Conservation (phyloP, 176 grass and related monocot species). For the Carex littledalei region DNA sequence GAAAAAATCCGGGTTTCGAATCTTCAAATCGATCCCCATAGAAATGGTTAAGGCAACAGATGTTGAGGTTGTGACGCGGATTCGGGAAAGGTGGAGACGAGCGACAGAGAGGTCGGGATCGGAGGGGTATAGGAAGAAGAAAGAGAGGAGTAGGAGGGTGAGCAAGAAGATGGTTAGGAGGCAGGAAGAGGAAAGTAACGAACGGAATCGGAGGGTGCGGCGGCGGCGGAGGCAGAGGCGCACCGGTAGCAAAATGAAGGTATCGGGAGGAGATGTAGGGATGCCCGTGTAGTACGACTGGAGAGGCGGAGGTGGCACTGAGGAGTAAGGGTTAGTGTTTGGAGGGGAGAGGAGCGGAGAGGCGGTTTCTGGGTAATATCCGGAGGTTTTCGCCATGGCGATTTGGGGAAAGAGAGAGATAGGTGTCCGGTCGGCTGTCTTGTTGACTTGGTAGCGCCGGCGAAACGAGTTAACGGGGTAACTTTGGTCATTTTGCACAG, state of each 20-base stretch:
- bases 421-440: neutral
- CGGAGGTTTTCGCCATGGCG: slow-evolving; percentile 22
- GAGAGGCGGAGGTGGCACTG: slow-evolving; percentile 13
- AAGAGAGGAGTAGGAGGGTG: neutral
- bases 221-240: slow-evolving; percentile 11
- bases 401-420: neutral
- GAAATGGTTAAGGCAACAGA: slow-evolving; percentile 4
- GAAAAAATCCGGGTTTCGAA: slow-evolving; percentile 17
- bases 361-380: slow-evolving; percentile 7
- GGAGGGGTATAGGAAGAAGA: neutral
- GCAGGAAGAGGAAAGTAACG: slow-evolving; percentile 21
- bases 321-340: slow-evolving; percentile 45
- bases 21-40: slow-evolving; percentile 7
- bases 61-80: neutral
- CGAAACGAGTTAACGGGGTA: neutral
- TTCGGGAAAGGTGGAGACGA: slow-evolving; percentile 13
- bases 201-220: neutral
- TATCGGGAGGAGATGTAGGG: neutral
- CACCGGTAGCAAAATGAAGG: slow-evolving; percentile 25
- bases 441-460: neutral
- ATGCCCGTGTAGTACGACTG: neutral
- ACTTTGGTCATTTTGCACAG: no score
- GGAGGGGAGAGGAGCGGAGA: slow-evolving; percentile 33
- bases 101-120: slow-evolving; percentile 7
- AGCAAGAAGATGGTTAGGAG: neutral